Evolutionary conservation across 495 filamentous ascomycete species (phyloP).

Genomic region (Sabuloglossum arenarium): DNA sequence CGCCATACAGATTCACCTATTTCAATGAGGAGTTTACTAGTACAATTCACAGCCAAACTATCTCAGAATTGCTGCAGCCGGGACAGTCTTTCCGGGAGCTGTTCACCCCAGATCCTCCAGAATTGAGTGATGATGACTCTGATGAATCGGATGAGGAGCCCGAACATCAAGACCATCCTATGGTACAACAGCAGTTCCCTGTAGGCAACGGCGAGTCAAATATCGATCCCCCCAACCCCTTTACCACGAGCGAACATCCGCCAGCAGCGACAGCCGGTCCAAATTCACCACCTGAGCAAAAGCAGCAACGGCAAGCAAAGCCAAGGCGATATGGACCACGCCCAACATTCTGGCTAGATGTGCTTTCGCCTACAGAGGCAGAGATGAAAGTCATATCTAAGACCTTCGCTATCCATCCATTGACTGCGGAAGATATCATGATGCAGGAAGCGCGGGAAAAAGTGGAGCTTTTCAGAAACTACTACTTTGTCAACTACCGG

Average conservation of each 20-base stretch:
- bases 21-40: conserved; percentile 93
- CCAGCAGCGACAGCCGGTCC: background rate
- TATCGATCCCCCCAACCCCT: background rate
- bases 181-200: conserved; percentile 10
- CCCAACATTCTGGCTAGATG: conserved; percentile 90
- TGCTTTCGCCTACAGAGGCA: conserved; percentile 69
- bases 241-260: conserved; percentile 6
- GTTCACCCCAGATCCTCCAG: conserved; percentile 46
- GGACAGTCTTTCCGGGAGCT: conserved; percentile 67
- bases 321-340: conserved; percentile 62
- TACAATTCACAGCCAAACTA: conserved; percentile 87
- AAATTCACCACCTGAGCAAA: conserved; percentile 11
- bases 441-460: conserved; percentile 94
- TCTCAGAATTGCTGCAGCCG: conserved; percentile 74
- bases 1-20: conserved; percentile 89
- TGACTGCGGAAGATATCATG: conserved; percentile 93
- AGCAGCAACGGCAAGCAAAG: conserved; percentile 20
- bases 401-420: conserved; percentile 81
- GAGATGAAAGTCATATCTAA: conserved; percentile 88
- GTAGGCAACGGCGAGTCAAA: conserved; percentile 4
- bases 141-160: conserved; percentile 34
- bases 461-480: conserved; percentile 88
- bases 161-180: conserved; percentile 5
- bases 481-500: conserved; percentile 96
- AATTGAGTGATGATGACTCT: conserved; percentile 31